Base-by-base conservation (phyloP, 164 flowering plant species). In the Warburgia ugandensis region DNA sequence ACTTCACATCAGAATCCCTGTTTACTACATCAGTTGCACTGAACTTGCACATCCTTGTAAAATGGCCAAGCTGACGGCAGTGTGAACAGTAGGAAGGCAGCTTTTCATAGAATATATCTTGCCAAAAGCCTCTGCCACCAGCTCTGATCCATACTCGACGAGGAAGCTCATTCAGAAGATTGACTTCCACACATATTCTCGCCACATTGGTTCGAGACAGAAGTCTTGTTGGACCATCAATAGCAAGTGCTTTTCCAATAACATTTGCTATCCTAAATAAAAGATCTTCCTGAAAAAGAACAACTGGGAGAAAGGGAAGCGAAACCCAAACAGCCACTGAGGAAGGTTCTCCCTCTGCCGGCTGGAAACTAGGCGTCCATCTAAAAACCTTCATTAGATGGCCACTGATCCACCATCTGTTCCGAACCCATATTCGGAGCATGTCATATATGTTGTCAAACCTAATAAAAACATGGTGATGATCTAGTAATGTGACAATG, bases 321-420 rank as follows among this genome's bases (percentile, higher is more conserved):
- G 51, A 48, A 13, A 48, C 32, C 51, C 51, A 48, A 5, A 48
- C 33, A 6, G 51, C 36, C 11, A 36, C 51, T 9, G 37, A 29
- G 28, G 51, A 19, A 0, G 51, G 51, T 25, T 48, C 51, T 5
- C 25, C 37, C 5, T 19, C 6, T 13, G 51, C 4, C 1, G 51
- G 23, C 2, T 8, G 4, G 32, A 48, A 48, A 2, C 25, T 29
- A n/a, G 51, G 51, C 16, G 19, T 20, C 51, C 51, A 48, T n/a
- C 28, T 48, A 10, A 48, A 48, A 2, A 48, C 51, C 25, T 48
- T 48, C 51, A 48, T 48, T n/a, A n/a, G n/a, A n/a, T n/a, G n/a
- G n/a, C n/a, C n/a, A n/a, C n/a, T n/a, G n/a, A n/a, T n/a, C n/a
- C n/a, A n/a, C n/a, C n/a, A n/a, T n/a, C n/a, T n/a, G n/a, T n/a